Evolutionary conservation across 2,329 filamentous ascomycete species (phyloP).

Genomic region (Paracoccidioides brasiliensis): DNA sequence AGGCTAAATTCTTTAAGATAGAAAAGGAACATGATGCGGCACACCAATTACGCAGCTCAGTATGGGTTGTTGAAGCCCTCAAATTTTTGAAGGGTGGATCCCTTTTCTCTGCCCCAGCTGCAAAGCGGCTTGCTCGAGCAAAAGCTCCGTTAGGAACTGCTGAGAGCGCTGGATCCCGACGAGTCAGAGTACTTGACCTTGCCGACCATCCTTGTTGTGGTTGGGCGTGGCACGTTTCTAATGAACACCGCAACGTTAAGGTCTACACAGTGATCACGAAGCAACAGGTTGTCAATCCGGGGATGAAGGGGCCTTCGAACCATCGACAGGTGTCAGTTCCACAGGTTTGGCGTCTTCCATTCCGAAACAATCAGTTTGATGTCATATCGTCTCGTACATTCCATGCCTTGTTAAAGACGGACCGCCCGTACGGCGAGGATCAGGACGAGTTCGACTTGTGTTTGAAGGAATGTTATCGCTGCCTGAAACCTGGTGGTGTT

Average conservation of each 20-base stretch:
- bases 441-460: conserved; percentile 82
- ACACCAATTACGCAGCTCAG: conserved; percentile 49
- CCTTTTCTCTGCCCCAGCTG: conserved; percentile 43
- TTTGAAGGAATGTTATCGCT: conserved; percentile 72
- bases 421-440: conserved; percentile 49
- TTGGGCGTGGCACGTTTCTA: conserved; percentile 90
- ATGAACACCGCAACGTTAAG: conserved; percentile 71
- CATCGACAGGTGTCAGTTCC: conserved; percentile 72
- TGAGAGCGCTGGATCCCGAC: conserved; percentile 24
- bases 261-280: conserved; percentile 79
- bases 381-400: conserved; percentile 81
- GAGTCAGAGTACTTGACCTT: conserved; percentile 66
- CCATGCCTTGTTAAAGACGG: conserved; percentile 64
- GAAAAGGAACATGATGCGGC: conserved; percentile 75
- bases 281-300: conserved; percentile 57
- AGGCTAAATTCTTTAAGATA: conserved; percentile 25
- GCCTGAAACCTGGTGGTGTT: conserved; percentile 85
- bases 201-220: conserved; percentile 75
- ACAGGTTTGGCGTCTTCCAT: conserved; percentile 68
- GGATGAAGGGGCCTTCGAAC: conserved; percentile 72
- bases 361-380: conserved; percentile 76
- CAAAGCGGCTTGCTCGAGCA: conserved; percentile 23
- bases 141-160: conserved; percentile 13
- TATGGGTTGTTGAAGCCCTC: conserved; percentile 51
- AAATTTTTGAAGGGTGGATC: conserved; percentile 48